Evolutionary conservation across 1,139 yeast species (phyloP).

Genomic region (Candida sp.): DNA sequence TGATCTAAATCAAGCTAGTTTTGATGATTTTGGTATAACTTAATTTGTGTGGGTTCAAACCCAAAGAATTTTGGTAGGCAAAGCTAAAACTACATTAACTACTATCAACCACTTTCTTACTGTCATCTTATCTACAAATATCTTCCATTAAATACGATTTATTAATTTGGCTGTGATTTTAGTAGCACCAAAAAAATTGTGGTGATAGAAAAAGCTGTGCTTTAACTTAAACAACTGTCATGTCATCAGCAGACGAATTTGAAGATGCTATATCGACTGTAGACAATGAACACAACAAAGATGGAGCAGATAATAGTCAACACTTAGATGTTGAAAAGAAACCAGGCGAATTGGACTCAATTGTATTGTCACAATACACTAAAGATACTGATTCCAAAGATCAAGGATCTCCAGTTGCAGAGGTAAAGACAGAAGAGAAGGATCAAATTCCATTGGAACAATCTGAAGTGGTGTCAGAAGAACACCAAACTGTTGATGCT

Average conservation of each 20-base stretch:
- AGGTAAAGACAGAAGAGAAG: neutral
- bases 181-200: neutral
- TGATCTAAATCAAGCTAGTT: too few species aligned
- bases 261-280: constrained; percentile 14
- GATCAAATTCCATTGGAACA: neutral
- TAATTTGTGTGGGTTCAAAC: too few species aligned
- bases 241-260: constrained; percentile 18
- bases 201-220: neutral
- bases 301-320: neutral
- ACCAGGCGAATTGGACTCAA: neutral
- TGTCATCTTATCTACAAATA: too few species aligned
- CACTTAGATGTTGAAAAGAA: neutral
- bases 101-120: too few species aligned
- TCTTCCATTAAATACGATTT: neutral
- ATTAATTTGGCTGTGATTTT: neutral
- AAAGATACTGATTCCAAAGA: neutral
- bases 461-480: neutral
- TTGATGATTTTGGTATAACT: too few species aligned
- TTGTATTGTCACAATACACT: neutral
- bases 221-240: constrained; percentile 2
- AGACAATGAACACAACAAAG: neutral
- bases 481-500: neutral
- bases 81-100: too few species aligned
- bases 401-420: neutral
- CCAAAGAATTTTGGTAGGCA: too few species aligned